These are phyloP conservation scores for Apiospora phragmitis DNA, from an alignment of 2,329 filamentous ascomycete genomes.

Conservation along the genomic window DNA sequence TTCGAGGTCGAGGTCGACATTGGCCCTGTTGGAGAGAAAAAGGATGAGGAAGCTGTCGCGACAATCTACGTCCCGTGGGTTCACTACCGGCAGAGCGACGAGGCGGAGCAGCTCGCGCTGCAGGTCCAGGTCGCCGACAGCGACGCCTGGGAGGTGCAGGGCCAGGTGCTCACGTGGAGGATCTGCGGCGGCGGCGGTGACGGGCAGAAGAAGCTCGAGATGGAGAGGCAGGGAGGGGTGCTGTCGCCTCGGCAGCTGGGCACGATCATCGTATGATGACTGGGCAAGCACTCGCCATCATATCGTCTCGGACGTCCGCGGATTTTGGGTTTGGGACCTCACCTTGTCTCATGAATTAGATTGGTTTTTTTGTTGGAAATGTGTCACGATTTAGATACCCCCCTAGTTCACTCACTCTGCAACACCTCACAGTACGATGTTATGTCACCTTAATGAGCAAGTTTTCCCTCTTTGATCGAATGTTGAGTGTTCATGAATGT, in stretches of 20 bases:
- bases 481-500: background rate
- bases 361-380: background rate
- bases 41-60: background rate
- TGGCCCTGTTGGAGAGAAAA: background rate
- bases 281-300: background rate
- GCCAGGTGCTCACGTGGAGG: background rate
- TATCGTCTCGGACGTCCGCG: background rate
- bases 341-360: background rate
- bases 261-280: conserved; percentile 13
- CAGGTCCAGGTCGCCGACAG: background rate
- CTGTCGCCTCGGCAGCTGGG: conserved; percentile 16
- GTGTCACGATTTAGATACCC: background rate
- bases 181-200: background rate
- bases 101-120: background rate
- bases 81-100: conserved; percentile 19
- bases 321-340: conserved; percentile 20
- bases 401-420: background rate
- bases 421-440: background rate
- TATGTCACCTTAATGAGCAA: background rate
- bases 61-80: conserved; percentile 17
- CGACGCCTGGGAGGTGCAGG: background rate
- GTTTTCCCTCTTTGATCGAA: background rate
- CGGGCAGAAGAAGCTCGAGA: background rate
- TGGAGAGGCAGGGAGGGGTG: conserved; percentile 12
- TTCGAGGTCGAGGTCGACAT: conserved; percentile 13